Percentiles rank a stretch among this genome's conserved stretches.
phyloP scores from a whole-genome alignment of 2,329 filamentous ascomycete genomes.

The Setomelanomma holmii region DNA sequence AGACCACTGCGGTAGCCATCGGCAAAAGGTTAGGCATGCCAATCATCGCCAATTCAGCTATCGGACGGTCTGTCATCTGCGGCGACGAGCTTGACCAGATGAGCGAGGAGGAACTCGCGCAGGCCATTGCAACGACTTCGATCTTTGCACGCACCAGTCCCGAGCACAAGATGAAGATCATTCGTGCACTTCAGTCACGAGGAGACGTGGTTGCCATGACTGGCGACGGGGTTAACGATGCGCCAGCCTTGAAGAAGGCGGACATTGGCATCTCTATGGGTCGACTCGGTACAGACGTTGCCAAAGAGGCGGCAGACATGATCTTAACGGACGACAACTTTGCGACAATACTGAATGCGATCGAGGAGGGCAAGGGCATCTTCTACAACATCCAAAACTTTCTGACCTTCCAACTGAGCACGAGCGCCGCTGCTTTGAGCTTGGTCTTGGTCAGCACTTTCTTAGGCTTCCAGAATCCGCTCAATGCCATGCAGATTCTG shows the following conservation, averaged over 20 bases:
- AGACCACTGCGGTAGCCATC: conserved; percentile 93
- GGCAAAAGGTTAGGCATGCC: conserved; percentile 95
- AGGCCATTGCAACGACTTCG: conserved; percentile 85
- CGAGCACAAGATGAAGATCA: conserved; percentile 98
- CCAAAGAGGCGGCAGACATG: conserved; percentile 96
- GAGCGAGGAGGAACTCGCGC: conserved; percentile 82
- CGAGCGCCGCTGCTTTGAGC: conserved; percentile 89
- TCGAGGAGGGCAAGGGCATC: conserved; percentile 98
- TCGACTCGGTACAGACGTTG: conserved; percentile 90
- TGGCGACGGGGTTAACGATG: conserved; percentile 97
- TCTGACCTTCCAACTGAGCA: conserved; percentile 96
- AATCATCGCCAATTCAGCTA: conserved; percentile 66
- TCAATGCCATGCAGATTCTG: conserved; percentile 99
- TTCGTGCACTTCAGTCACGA: conserved; percentile 85
- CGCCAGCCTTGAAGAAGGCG: conserved; percentile 93
- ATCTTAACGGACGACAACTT: conserved; percentile 90
- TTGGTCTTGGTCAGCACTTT: conserved; percentile 92
- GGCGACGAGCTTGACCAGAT: conserved; percentile 95
- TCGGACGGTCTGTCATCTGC: conserved; percentile 75
- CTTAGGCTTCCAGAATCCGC: conserved; percentile 89
- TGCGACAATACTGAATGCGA: conserved; percentile 89
- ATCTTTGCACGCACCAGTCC: conserved; percentile 97
- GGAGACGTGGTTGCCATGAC: conserved; percentile 99
- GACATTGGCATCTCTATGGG: conserved; percentile 99
- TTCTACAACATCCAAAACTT: conserved; percentile 99